Percentiles rank a stretch among this genome's conserved stretches.
Evolutionary conservation across 2,329 filamentous ascomycete species (phyloP).

Genomic region (Hypoxylon sp.): DNA sequence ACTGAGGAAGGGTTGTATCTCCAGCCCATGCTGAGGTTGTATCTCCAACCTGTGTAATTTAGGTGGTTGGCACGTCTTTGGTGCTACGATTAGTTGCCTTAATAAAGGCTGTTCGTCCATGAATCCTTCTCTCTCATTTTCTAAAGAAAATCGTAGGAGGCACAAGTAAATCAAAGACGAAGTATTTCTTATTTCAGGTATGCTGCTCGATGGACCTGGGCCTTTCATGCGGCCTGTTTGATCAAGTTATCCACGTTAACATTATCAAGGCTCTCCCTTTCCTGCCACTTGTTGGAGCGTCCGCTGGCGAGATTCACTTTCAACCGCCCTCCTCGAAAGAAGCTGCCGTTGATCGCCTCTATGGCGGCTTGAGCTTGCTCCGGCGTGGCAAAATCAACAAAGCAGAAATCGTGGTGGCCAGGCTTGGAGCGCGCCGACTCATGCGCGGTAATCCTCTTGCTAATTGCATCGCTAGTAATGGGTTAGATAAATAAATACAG

Average conservation of each 20-base stretch:
- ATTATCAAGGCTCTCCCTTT: slow-evolving; percentile 43
- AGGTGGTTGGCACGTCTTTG: not conserved
- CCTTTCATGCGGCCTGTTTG: slow-evolving; percentile 3
- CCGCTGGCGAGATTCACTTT: slow-evolving; percentile 50
- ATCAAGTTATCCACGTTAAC: slow-evolving; percentile 11
- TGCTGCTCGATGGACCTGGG: not conserved
- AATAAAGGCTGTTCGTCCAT: not conserved
- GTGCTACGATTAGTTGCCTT: not conserved
- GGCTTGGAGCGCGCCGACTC: slow-evolving; percentile 66
- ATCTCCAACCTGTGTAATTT: too few species aligned
- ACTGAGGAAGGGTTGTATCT: too few species aligned
- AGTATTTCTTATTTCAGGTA: not conserved
- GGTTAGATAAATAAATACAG: slow-evolving; percentile 19
- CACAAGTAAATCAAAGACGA: not conserved
- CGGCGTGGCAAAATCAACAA: slow-evolving; percentile 72
- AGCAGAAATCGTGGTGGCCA: slow-evolving; percentile 74
- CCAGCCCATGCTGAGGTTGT: too few species aligned
- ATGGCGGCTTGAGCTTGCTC: slow-evolving; percentile 70
- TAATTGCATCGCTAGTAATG: slow-evolving; percentile 55
- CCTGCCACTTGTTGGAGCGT: slow-evolving; percentile 47
- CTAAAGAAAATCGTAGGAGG: not conserved
- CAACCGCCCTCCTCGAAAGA: slow-evolving; percentile 46
- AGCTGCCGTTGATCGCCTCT: slow-evolving; percentile 58
- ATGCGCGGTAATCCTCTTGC: slow-evolving; percentile 71
- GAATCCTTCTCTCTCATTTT: not conserved